phyloP scores from a whole-genome alignment of 2,329 filamentous ascomycete genomes.

The Leptographium procerum region DNA sequence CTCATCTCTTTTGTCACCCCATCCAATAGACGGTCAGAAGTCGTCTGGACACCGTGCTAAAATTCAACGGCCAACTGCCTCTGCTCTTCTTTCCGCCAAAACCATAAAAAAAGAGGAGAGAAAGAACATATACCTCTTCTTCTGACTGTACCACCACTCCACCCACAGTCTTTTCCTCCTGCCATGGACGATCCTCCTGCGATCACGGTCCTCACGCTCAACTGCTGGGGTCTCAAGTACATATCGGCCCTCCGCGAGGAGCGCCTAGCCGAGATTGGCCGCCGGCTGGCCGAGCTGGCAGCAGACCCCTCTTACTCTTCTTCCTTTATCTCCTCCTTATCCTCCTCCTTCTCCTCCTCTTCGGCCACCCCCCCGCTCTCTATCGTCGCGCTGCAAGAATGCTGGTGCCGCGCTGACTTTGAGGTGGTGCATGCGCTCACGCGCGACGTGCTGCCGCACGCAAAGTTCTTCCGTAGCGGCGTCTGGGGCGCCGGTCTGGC shows the following conservation, averaged over 20 bases:
- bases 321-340: too few species aligned
- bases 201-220: slow-evolving; percentile 76
- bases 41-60: too few species aligned
- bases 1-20: too few species aligned
- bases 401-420: slow-evolving; percentile 63
- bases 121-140: background rate
- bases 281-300: slow-evolving; percentile 53
- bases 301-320: too few species aligned
- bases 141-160: background rate
- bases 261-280: slow-evolving; percentile 74
- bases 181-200: slow-evolving; percentile 30
- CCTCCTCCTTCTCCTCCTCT: too few species aligned
- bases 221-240: slow-evolving; percentile 94
- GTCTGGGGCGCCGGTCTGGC: slow-evolving; percentile 82
- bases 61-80: too few species aligned
- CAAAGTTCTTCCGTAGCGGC: slow-evolving; percentile 85
- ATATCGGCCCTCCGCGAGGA: slow-evolving; percentile 67
- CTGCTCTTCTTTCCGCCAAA: too few species aligned
- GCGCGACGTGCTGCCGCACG: slow-evolving; percentile 65
- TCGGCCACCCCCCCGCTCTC: slow-evolving; percentile 70
- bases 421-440: slow-evolving; percentile 62
- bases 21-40: too few species aligned
- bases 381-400: slow-evolving; percentile 62
- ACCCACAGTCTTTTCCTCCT: background rate
- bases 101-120: background rate